These are phyloP conservation scores for Limnomonas spitsbergensis DNA, from an alignment of 139 green algal species.

Conservation along the genomic window DNA sequence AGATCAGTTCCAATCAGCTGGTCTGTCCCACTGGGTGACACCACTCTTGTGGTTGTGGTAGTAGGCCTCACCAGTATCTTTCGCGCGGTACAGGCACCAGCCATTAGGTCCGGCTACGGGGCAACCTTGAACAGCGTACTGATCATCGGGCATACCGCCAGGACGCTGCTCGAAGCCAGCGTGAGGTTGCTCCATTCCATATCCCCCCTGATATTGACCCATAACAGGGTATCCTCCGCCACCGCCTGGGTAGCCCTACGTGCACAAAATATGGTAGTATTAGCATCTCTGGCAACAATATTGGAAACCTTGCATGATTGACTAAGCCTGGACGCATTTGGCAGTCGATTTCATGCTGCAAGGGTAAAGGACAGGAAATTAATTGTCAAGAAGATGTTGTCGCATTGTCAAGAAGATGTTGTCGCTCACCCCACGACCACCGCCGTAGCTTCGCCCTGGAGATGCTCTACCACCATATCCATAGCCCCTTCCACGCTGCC, in stretches of 20 bases:
- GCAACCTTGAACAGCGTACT: conserved; percentile 6
- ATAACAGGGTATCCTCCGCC: background rate
- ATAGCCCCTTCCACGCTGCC: conserved; percentile 26
- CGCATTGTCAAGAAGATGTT: no score
- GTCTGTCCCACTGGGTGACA: conserved; percentile 7
- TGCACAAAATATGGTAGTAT: no score
- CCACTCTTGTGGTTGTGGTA: conserved; percentile 11
- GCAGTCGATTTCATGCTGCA: no score
- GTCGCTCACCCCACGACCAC: no score
- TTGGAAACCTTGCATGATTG: no score
- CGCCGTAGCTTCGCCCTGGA: conserved; percentile 26
- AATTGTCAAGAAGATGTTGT: no score
- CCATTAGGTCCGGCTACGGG: conserved; percentile 12
- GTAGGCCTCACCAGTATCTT: conserved; percentile 14
- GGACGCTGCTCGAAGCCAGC: background rate
- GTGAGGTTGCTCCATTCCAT: background rate
- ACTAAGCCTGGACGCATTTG: no score
- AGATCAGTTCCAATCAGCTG: conserved; percentile 10
- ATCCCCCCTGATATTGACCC: background rate
- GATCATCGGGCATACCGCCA: background rate
- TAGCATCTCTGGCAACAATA: no score
- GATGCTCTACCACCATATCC: background rate
- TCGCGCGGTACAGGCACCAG: conserved; percentile 19
- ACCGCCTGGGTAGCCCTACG: conserved; percentile 2
- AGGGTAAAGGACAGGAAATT: no score